These are phyloP conservation scores for Coemansia sp. DNA, from an alignment of 192 early-diverging fungal genomes.

Conservation along the genomic window DNA sequence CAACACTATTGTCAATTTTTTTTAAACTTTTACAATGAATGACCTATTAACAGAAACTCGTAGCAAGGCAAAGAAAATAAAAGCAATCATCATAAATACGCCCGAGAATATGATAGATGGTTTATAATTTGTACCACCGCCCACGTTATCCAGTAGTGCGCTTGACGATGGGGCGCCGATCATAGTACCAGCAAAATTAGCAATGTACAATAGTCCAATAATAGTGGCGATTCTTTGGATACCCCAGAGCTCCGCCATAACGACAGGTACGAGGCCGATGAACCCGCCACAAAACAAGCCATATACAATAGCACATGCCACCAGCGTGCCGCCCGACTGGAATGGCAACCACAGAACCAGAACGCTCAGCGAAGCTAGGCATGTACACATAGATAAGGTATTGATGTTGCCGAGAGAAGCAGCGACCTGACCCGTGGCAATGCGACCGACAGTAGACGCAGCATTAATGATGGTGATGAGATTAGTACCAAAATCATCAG, in stretches of 20 bases:
- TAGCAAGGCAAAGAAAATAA: conserved; percentile 29
- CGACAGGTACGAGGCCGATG: conserved; percentile 59
- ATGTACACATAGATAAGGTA: conserved; percentile 55
- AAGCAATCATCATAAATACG: conserved; percentile 38
- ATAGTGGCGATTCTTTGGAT: conserved; percentile 61
- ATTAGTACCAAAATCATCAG: conserved; percentile 48
- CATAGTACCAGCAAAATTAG: conserved; percentile 56
- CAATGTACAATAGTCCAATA: conserved; percentile 59
- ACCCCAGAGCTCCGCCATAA: conserved; percentile 59
- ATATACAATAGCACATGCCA: conserved; percentile 57
- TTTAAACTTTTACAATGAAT: conserved; percentile 22
- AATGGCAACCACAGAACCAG: conserved; percentile 61
- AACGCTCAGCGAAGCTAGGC: conserved; percentile 48
- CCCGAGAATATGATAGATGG: conserved; percentile 49
- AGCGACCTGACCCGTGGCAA: conserved; percentile 63
- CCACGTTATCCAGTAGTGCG: conserved; percentile 57
- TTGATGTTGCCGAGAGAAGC: conserved; percentile 65
- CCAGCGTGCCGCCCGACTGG: conserved; percentile 38
- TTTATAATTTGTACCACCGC: conserved; percentile 39
- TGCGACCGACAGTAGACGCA: conserved; percentile 63
- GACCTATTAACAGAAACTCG: conserved; percentile 9
- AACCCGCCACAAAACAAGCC: conserved; percentile 63
- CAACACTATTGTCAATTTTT: too few relatives aligned
- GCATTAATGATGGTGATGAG: conserved; percentile 70
- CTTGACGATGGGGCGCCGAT: conserved; percentile 58